Evolutionary conservation across 2,329 filamentous ascomycete species (phyloP).

Genomic region (Aureobasidium musti): DNA sequence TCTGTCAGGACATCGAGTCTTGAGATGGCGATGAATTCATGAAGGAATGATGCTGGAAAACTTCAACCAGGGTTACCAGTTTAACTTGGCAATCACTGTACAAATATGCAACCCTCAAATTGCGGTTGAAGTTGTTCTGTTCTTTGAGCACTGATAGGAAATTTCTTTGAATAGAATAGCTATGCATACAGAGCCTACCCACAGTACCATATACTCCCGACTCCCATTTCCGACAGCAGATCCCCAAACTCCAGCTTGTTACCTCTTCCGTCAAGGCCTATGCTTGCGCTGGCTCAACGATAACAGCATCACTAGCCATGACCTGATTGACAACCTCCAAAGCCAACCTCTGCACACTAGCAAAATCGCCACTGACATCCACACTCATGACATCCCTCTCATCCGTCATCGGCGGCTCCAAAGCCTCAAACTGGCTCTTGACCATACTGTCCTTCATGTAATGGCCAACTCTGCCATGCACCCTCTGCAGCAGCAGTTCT

Average conservation of each 20-base stretch:
- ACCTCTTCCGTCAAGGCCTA: neutral
- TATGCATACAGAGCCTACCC: neutral
- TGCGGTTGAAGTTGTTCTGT: too few species aligned
- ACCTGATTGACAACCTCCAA: constrained; percentile 44
- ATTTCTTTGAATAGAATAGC: too few species aligned
- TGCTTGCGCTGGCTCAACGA: neutral
- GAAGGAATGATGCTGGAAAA: neutral
- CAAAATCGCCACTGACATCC: constrained; percentile 48
- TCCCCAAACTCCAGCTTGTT: neutral
- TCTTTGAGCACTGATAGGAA: too few species aligned
- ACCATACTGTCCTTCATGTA: constrained; percentile 98
- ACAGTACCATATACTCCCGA: neutral
- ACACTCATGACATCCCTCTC: constrained; percentile 51
- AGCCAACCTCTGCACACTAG: constrained; percentile 47
- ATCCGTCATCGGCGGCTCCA: constrained; percentile 76
- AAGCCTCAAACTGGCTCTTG: constrained; percentile 79
- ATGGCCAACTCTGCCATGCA: constrained; percentile 73
- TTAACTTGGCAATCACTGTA: neutral
- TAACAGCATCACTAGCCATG: constrained; percentile 34
- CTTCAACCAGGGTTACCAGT: neutral
- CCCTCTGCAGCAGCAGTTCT: constrained; percentile 72
- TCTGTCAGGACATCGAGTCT: too few species aligned
- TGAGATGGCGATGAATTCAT: too few species aligned
- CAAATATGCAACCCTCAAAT: too few species aligned
- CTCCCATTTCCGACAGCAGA: neutral